Base-by-base conservation (phyloP, 1,284 basidiomycete genomes). In the Stygiomarasmius scandens region DNA sequence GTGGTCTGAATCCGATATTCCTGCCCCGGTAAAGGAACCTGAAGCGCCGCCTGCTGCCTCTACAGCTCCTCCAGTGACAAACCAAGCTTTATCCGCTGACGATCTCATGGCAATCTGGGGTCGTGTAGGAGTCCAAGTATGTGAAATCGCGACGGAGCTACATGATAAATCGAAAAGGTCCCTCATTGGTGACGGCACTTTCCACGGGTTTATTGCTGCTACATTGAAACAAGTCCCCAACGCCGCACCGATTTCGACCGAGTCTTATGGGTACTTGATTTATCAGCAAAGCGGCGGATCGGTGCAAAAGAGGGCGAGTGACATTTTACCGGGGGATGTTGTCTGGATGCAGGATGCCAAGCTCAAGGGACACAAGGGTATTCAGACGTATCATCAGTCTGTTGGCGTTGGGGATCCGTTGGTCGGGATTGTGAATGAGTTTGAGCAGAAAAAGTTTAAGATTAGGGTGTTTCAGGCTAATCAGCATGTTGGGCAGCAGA, bases 301-400 rank as follows among this genome's bases (percentile, higher is more conserved):
- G 1, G 88, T 95, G 56, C 83, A 90, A 69, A 85, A 87, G 63
- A 79, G 89, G 34, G 77, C 79, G 43, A 90, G 88, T 66, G 93
- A 95, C 54, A 90, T 94, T 56, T 80, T 93, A 76, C 88, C 93
- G 0, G 95, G 95, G 1, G 95, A 97, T 72, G 74, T 97, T 4
- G 79, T 94, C 43, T 82, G 85, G 52, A 74, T 96, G 63, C 75
- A 81, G 55, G 90, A 93, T 54, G 92, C 90, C 53, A 89, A 85
- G 69, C 78, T 98, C 66, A 95, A 94, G 70, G 95, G 95, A 0
- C 90, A 94, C 68, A 96, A 94, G 71, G 86, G 88, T 0, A 70
- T 96, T 52, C 83, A 88, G 50, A 77, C 80, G 49, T 96, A 96
- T 69, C 81, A 78, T 58, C 82, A 83, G 77, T 74, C 76, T 68